Evolutionary conservation across 2,329 filamentous ascomycete species (phyloP), one percentile per base, ranked within the genome.

Genomic region (Xylariaceae sp.): DNA sequence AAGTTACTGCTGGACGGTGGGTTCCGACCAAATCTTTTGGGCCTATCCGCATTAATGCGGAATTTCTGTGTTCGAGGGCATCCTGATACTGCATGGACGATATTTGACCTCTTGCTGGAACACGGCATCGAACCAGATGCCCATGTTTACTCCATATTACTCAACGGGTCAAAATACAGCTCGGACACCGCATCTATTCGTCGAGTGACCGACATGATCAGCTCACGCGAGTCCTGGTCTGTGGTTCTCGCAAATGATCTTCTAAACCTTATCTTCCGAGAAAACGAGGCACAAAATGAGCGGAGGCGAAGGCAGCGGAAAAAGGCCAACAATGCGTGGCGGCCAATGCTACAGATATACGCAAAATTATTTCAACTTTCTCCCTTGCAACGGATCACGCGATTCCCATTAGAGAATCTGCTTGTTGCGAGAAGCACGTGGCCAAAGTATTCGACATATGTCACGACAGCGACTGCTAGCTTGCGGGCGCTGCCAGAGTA

Each of bases 11-110:
- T 89, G 10, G 74, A 81, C 19, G 73, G 81, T n/a, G 89, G 88
- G 1, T 74, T 89, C 46, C 75, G 77, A 19, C 84, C 89, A 20
- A 89, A 90, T 60, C 73, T 83, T 14, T 75, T 85, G 54, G 80
- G 81, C 10, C 84, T 89, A 67, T 89, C 88, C 16, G 79, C 89
- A 44, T 75, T 91, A 56, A 82, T 97, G 52, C 80, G 85, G 40
- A 90, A 91, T 55, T 85, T 92, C 16, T 84, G 89, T 65, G 77
- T 85, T 55, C 82, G 79, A n/a, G 81, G 82, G 10, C 83, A 90
- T 63, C 70, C 84, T 7, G 76, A 81, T 40, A 83, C 85, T 2
- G 89, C 86, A 0, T 85, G 85, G 74, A 79, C 83, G 41, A 81
- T 93, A 48, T 85, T 88, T 64, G 78, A 86, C 20, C 79, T 86